Percentiles rank a stretch among this genome's conserved stretches.
Conservation (phyloP, 805 yeast species). For the Kodamaea kakaduensis region DNA sequence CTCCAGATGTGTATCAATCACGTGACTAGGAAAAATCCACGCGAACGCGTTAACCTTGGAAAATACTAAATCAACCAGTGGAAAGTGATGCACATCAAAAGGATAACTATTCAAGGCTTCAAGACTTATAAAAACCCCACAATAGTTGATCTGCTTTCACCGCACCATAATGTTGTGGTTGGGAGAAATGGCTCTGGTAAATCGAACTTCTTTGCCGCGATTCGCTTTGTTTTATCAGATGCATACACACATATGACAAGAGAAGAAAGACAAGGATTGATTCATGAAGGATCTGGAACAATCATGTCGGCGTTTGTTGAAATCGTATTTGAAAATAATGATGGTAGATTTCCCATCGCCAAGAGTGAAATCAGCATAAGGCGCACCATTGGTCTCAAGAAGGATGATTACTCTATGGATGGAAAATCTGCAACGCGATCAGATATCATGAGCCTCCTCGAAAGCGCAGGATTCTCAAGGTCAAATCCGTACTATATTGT, state of each 20-base stretch:
- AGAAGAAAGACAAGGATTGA: conserved; percentile 81
- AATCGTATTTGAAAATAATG: conserved; percentile 77
- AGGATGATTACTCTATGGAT: conserved; percentile 86
- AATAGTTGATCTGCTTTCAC: conserved; percentile 69
- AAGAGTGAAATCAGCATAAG: conserved; percentile 68
- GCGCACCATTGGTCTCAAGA: conserved; percentile 89
- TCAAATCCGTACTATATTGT: conserved; percentile 94
- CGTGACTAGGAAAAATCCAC: no score
- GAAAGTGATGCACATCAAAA: conserved; percentile 34
- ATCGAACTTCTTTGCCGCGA: conserved; percentile 92
- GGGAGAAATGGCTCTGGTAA: conserved; percentile 98
- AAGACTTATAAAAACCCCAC: conserved; percentile 88
- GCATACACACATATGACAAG: conserved; percentile 80
- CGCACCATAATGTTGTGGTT: conserved; percentile 75
- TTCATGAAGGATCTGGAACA: conserved; percentile 87
- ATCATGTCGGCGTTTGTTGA: conserved; percentile 93
- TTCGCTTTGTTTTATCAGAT: conserved; percentile 86
- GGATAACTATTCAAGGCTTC: conserved; percentile 83
- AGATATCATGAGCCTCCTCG: conserved; percentile 77
- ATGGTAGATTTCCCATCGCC: conserved; percentile 66
- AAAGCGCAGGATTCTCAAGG: conserved; percentile 87
- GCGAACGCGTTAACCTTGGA: no score
- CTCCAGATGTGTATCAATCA: no score
- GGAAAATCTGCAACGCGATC: conserved; percentile 72
- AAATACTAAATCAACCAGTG: neutral